Evolutionary conservation across 208 protist species (phyloP).

Genomic region (Trypanosoma cruzi): DNA sequence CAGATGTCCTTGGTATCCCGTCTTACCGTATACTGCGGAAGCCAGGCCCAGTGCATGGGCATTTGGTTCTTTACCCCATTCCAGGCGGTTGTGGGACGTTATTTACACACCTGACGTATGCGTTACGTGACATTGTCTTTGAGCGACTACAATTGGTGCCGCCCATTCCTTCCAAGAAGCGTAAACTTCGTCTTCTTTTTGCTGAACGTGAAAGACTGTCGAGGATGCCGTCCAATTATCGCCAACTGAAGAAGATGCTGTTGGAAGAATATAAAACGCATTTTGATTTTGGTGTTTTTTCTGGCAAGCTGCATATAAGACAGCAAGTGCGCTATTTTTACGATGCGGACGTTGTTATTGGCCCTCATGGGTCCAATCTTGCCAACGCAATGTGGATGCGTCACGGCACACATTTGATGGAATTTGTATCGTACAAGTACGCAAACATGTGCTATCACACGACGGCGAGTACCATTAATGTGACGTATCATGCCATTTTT

Average conservation of each 20-base stretch:
- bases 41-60: conserved; percentile 1
- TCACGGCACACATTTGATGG: conserved; percentile 27
- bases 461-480: conserved; percentile 25
- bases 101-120: conserved; percentile 20
- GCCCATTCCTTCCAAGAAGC: background rate
- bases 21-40: conserved; percentile 14
- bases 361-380: conserved; percentile 40
- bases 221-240: conserved; percentile 34
- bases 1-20: conserved; percentile 33
- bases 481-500: conserved; percentile 30
- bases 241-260: conserved; percentile 19
- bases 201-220: conserved; percentile 26
- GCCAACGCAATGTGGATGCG: conserved; percentile 41
- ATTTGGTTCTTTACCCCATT: conserved; percentile 26
- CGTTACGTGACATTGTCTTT: conserved; percentile 35
- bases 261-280: conserved; percentile 11
- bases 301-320: background rate
- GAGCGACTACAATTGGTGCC: conserved; percentile 16
- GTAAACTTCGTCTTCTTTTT: conserved; percentile 24
- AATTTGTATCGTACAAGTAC: conserved; percentile 26
- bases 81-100: conserved; percentile 25
- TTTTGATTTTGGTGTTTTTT: conserved; percentile 7
- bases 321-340: conserved; percentile 28
- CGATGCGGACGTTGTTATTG: conserved; percentile 29
- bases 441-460: conserved; percentile 44